Conservation (phyloP, 1,139 yeast genomes). For the Pichiaceae sp. region DNA sequence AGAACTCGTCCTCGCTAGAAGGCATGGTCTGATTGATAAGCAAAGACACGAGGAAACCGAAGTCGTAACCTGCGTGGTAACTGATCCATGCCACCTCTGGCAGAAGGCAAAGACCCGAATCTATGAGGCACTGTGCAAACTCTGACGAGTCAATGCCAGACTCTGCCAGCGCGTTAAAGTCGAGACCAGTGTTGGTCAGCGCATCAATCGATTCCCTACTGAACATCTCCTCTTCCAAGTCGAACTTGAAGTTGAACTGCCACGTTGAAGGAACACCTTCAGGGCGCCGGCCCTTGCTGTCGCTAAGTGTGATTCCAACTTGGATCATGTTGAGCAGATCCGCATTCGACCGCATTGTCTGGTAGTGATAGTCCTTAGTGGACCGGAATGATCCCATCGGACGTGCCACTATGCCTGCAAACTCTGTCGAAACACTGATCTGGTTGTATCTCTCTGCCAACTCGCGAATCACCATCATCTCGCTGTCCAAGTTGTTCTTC, state of each 20-base stretch:
- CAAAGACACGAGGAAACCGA: constrained; percentile 79
- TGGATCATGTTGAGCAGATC: constrained; percentile 83
- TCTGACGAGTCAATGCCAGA: constrained; percentile 74
- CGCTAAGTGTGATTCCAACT: constrained; percentile 78
- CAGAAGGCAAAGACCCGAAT: constrained; percentile 77
- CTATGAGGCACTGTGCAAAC: constrained; percentile 79
- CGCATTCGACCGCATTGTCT: constrained; percentile 84
- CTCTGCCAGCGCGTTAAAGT: constrained; percentile 65
- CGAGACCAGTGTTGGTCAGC: constrained; percentile 75
- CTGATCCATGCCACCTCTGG: constrained; percentile 78
- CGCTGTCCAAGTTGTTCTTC: constrained; percentile 76
- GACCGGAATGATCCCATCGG: constrained; percentile 95
- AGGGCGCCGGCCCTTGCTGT: constrained; percentile 67
- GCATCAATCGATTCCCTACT: constrained; percentile 68
- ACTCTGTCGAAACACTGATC: constrained; percentile 80
- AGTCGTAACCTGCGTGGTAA: constrained; percentile 91
- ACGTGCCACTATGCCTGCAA: constrained; percentile 93
- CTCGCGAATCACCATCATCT: constrained; percentile 66
- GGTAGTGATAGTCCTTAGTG: constrained; percentile 90
- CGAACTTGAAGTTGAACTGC: constrained; percentile 91
- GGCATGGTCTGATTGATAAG: constrained; percentile 76
- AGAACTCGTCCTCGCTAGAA: constrained; percentile 69
- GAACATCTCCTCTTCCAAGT: constrained; percentile 70
- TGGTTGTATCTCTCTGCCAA: constrained; percentile 62
- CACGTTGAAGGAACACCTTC: constrained; percentile 73